Percentiles rank a stretch among this genome's conserved stretches.
phyloP scores from a whole-genome alignment of 129 eudicot genomes.

The Flaveria bidentis region DNA sequence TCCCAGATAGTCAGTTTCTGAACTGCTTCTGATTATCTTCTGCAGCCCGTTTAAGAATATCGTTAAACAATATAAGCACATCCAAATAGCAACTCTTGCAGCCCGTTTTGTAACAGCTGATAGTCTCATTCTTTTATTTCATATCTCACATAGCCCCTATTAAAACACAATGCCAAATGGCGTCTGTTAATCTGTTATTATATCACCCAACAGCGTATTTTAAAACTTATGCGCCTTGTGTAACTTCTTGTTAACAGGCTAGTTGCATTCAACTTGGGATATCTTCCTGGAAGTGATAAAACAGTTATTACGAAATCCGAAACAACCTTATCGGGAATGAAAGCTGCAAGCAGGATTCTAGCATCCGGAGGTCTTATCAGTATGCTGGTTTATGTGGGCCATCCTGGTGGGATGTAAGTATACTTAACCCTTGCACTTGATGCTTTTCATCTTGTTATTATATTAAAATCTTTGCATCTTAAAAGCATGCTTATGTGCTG shows the following conservation, averaged over 20 bases:
- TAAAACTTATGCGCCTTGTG: background rate
- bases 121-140: no score
- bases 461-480: background rate
- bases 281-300: slow-evolving; percentile 98
- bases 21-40: no score
- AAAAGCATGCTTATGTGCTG: background rate
- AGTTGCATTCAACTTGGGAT: slow-evolving; percentile 97
- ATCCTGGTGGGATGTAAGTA: slow-evolving; percentile 84
- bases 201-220: background rate
- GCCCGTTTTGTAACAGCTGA: no score
- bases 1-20: no score
- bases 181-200: background rate
- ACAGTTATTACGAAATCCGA: slow-evolving; percentile 62
- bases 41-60: no score
- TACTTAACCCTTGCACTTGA: background rate
- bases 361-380: slow-evolving; percentile 87
- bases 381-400: slow-evolving; percentile 79
- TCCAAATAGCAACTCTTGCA: no score
- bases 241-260: slow-evolving; percentile 43
- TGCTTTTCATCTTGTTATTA: background rate
- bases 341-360: slow-evolving; percentile 70
- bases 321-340: slow-evolving; percentile 70
- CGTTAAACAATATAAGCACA: no score
- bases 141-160: no score
- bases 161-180: background rate